These are phyloP conservation scores for Paspalum notatum DNA, from an alignment of 176 grass and related monocot species.

Conservation along the genomic window DNA sequence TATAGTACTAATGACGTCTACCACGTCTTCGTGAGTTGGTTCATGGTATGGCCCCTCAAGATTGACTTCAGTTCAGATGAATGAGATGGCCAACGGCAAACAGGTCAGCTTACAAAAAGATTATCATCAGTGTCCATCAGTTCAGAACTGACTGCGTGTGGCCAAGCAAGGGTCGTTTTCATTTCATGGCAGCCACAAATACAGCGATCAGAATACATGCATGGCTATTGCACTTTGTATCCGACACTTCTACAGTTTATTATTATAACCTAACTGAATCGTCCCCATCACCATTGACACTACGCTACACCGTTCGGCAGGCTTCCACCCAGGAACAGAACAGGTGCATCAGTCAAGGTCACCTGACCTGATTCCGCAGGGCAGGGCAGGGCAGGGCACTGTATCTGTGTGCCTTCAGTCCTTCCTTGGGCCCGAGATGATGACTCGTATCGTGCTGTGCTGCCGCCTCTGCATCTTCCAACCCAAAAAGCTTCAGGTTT, in stretches of 20 bases:
- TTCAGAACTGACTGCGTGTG: neutral
- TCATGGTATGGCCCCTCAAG: neutral
- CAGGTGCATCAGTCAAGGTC: neutral
- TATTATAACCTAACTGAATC: neutral
- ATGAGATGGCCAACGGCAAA: too few relatives aligned
- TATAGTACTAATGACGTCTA: too few relatives aligned
- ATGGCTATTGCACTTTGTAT: neutral
- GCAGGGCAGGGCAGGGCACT: neutral
- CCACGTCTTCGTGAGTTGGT: neutral
- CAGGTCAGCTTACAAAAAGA: too few relatives aligned
- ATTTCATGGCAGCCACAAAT: neutral
- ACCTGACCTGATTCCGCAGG: neutral
- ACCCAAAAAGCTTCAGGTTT: neutral
- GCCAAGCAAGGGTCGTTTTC: too few relatives aligned
- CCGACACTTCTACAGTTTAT: neutral
- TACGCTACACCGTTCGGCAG: neutral
- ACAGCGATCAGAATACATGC: neutral
- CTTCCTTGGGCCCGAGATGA: neutral
- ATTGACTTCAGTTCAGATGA: constrained; percentile 4
- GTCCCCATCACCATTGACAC: neutral
- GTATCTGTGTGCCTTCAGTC: neutral
- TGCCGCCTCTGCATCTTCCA: neutral
- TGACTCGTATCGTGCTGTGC: neutral
- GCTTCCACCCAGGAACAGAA: constrained; percentile 4
- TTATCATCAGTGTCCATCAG: too few relatives aligned